Conservation (phyloP, 2,329 filamentous ascomycete genomes). For the Fusarium tupiense region DNA sequence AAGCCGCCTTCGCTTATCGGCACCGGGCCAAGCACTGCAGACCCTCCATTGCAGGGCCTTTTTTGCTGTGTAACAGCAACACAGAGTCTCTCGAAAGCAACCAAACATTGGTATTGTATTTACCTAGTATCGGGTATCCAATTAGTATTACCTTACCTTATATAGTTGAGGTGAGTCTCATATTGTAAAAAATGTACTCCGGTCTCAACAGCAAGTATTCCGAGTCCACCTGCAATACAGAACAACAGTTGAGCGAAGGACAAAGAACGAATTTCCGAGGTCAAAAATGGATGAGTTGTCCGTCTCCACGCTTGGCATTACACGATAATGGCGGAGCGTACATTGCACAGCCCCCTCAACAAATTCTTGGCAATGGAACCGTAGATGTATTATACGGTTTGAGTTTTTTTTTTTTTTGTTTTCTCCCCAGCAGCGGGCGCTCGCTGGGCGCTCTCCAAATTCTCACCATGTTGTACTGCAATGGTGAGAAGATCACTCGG, state of each 20-base stretch:
- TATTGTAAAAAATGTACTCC: no score
- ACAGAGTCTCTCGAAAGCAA: neutral
- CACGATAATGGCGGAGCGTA: slow-evolving; percentile 15
- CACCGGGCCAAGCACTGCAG: slow-evolving; percentile 35
- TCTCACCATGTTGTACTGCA: slow-evolving; percentile 4
- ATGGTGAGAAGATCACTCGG: slow-evolving; percentile 10
- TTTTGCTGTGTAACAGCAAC: neutral
- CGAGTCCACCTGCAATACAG: neutral
- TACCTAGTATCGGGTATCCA: neutral
- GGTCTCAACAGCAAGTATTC: neutral
- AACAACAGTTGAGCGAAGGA: neutral
- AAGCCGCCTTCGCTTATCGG: slow-evolving; percentile 39
- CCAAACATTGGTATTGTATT: neutral
- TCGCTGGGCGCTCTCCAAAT: neutral
- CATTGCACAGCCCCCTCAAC: slow-evolving; percentile 26
- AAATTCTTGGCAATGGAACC: slow-evolving; percentile 11
- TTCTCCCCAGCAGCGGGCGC: neutral
- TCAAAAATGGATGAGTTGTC: slow-evolving; percentile 23
- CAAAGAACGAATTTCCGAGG: neutral
- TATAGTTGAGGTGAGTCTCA: neutral
- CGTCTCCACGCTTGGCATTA: slow-evolving; percentile 35
- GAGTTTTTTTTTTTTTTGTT: neutral
- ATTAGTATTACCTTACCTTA: neutral
- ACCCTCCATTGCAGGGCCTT: slow-evolving; percentile 2
- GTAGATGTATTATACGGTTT: neutral